Evolutionary conservation across 23 red algal genomes (phyloP), one percentile per base, ranked within the genome.

Genomic region (Agarophyton chilense): DNA sequence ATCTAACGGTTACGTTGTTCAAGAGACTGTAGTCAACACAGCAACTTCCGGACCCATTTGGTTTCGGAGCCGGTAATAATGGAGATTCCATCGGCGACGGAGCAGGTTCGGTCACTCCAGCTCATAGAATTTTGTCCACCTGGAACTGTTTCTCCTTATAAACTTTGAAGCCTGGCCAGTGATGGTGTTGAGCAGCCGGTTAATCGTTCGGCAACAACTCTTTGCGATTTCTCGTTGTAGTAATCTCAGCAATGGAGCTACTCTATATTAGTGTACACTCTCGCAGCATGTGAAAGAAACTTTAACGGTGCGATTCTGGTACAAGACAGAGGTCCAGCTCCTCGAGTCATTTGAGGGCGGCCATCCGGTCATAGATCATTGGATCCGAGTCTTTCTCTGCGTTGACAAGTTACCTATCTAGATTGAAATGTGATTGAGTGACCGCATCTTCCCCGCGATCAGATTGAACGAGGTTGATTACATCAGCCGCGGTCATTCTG

Each of bases 101-200:
- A 72, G 81, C 51, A 5, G 81, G 60, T 19, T 85, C 81, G 24
- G 73, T 85, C 35, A 85, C 81, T 2, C 64, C 81, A 29, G 64
- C 64, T 17, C 49, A 18, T 4, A 70, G 81, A 33, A 68, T 64
- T 72, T 85, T 85, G 22, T 47, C 26, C 51, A 72, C 60, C 17
- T 85, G 51, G 25, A 51, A 46, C 39, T 44, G 17, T 35, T 62
- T 19, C 18, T 63, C 17, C 10, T 72, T 25, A 16, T 61, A 61
- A 13, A 49, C 81, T 3, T 72, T 85, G 18, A 22, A 61, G 17
- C 61, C 60, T 2, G 24, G 16, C 29, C 64, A 21, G 33, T 85
- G 73, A 7, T 61, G 81, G 60, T 44, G 54, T 39, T 61, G 56
- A 28, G 68, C 68, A 7, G 43, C 19, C 1, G 33, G n/a, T n/a